Percentiles rank a stretch among this genome's conserved stretches.
These are phyloP conservation scores for Artemisia tridentata DNA, from an alignment of 129 eudicot genomes.

Conservation along the genomic window DNA sequence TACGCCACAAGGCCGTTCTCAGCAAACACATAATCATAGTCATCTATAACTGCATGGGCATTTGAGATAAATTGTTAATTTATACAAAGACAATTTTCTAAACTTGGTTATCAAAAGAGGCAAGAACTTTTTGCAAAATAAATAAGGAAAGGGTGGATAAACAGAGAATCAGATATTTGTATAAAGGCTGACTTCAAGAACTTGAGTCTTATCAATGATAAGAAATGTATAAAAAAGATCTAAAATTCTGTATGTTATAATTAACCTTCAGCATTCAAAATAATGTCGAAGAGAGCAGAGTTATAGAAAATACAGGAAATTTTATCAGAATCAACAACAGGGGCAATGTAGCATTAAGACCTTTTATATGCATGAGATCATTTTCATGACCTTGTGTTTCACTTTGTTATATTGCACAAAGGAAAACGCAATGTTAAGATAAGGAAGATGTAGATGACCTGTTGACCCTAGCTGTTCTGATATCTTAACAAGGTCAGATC, in stretches of 20 bases:
- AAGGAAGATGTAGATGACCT: constrained; percentile 37
- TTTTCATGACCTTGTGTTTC: too few species aligned
- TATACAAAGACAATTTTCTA: not conserved
- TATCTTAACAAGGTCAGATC: constrained; percentile 91
- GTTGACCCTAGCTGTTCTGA: constrained; percentile 89
- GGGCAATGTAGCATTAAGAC: too few species aligned
- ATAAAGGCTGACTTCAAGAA: constrained; percentile 1
- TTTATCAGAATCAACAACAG: too few species aligned
- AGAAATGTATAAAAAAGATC: not conserved
- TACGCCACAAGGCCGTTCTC: constrained; percentile 97
- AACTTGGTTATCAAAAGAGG: not conserved
- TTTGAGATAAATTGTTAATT: constrained; percentile 16
- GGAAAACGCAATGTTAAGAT: too few species aligned
- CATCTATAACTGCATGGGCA: constrained; percentile 61
- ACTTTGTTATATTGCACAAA: too few species aligned
- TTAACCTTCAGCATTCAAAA: constrained; percentile 16
- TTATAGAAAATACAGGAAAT: too few species aligned
- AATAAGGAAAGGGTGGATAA: constrained; percentile 6
- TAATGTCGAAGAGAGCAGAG: not conserved
- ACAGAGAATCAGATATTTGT: not conserved
- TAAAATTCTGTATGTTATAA: not conserved
- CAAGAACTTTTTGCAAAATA: not conserved
- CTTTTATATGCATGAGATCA: too few species aligned
- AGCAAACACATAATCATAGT: constrained; percentile 83
- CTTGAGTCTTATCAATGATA: constrained; percentile 5